Evolutionary conservation across 148 eudicot genomes (phyloP), one percentile per base, ranked within the genome.

Genomic region (Cornus suecica): DNA sequence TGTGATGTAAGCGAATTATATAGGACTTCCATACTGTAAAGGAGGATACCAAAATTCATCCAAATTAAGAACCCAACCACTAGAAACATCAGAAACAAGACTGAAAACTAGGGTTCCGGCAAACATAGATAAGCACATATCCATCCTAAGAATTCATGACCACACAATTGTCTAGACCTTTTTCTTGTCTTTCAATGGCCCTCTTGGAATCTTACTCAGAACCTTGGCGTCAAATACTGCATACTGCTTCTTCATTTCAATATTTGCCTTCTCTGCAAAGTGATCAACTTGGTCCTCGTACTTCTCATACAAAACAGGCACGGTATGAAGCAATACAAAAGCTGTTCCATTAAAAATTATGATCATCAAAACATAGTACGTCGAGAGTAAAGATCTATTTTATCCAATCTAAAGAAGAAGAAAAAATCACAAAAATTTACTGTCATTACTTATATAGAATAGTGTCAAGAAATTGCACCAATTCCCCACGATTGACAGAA

Each of bases 291-390:
- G 54, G 80, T 86, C 84, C 78, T 85, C 92, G 14, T 83, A 79
- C 63, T 84, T 88, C 78, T 88, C 88, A 27, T 88, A 88, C 8
- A 88, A 81, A 60, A 86, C 83, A 27, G 92, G 92, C 74, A 88
- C 60, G 0, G 87, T 88, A 41, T 88, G 92, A 23, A 88, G 79
- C 84, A 86, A 32, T 25, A 88, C 87, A 65, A 88, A 86, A 63
- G 72, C 92, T 88, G 84, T 77, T 16, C 24, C 73, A 70, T 73
- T 15, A 74, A 13, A n/a, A 18, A n/a, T 48, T 29, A 69, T 22
- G 56, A 67, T 20, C 24, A 31, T 9, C 10, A 27, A 37, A 5
- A 14, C 24, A 15, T 62, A 24, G 22, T 1, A 13, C 60, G n/a
- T n/a, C n/a, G n/a, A n/a, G n/a, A n/a, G n/a, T n/a, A n/a, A n/a